A percentile compares a stretch with the other conserved stretches of the same genome.
phyloP scores from a whole-genome alignment of 176 grass and related monocot genomes.

The Rhynchospora pubera region DNA sequence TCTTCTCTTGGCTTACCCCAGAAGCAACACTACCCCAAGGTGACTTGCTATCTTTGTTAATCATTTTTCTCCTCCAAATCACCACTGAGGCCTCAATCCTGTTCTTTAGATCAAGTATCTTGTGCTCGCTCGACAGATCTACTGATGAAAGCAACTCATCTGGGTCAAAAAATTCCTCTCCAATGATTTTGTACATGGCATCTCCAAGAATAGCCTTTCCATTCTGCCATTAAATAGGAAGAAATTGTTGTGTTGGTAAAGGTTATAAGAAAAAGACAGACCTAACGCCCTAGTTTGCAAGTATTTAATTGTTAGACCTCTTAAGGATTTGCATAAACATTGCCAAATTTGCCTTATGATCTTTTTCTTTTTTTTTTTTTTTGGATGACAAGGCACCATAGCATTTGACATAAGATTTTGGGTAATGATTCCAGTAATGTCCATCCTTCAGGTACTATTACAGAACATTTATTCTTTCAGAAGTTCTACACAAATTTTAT shows the following conservation, averaged over 20 bases:
- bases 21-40: conserved; percentile 33
- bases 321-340: not conserved
- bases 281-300: not conserved
- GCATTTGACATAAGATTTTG: not conserved
- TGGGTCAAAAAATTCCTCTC: conserved; percentile 49
- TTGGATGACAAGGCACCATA: too few species aligned
- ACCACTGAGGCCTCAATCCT: conserved; percentile 72
- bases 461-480: too few species aligned
- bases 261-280: not conserved
- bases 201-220: conserved; percentile 63
- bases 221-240: conserved; percentile 37
- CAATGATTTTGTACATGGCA: conserved; percentile 55
- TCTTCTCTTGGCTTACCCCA: conserved; percentile 55
- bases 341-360: not conserved
- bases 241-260: not conserved
- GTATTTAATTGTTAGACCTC: not conserved
- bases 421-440: not conserved
- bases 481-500: not conserved
- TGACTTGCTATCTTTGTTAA: conserved; percentile 44
- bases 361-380: not conserved
- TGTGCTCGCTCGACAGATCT: conserved; percentile 62
- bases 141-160: conserved; percentile 49
- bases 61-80: conserved; percentile 71
- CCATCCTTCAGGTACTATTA: too few species aligned
- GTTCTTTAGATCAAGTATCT: conserved; percentile 71